Base-by-base conservation (phyloP, 345 rosid genomes). In the Murraya koenigii region DNA sequence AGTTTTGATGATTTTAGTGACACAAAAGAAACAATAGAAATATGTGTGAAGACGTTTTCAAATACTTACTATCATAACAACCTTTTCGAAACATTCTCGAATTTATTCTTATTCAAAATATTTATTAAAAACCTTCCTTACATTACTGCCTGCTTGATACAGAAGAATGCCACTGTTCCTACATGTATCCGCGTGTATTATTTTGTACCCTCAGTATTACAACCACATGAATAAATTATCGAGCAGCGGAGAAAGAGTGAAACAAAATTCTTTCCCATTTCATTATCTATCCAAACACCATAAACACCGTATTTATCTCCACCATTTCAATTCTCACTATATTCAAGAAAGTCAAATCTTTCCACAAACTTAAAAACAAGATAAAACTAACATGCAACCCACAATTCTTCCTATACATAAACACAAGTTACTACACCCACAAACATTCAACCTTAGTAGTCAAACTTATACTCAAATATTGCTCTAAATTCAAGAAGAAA, bases 371-470 rank as follows among this genome's bases (percentile, higher is more conserved):
- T 55, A 56, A 2, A 14, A 62, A 49, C 15, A 66, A 17, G 54
- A 52, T 10, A 35, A 54, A 65, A 75, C 30, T 44, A 41, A 39
- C 72, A 55, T 54, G 72, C 65, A 76, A 66, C 9, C 72, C 56
- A 25, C 52, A 28, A 20, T 66, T 35, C 55, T 30, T 44, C 64
- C 58, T 15, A 52, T 20, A 52, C 1, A 36, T 55, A 66, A 23
- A 60, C 56, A 60, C 11, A 62, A 28, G 52, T 41, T n/a, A 20
- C 66, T 0, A 15, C 63, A 54, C 9, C 35, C 25, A 36, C 38
- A 8, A 66, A 66, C 58, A 26, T 23, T 74, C 58, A 38, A 14
- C 62, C 26, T 26, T 39, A 44, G 15, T 39, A 20, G 25, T 17
- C 36, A 58, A 15, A 58, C 36, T 52, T 54, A 28, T 35, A 33